Evolutionary conservation across 768 basidiomycete genomes (phyloP).

Genomic region (Rhizopogon vinicolor): DNA sequence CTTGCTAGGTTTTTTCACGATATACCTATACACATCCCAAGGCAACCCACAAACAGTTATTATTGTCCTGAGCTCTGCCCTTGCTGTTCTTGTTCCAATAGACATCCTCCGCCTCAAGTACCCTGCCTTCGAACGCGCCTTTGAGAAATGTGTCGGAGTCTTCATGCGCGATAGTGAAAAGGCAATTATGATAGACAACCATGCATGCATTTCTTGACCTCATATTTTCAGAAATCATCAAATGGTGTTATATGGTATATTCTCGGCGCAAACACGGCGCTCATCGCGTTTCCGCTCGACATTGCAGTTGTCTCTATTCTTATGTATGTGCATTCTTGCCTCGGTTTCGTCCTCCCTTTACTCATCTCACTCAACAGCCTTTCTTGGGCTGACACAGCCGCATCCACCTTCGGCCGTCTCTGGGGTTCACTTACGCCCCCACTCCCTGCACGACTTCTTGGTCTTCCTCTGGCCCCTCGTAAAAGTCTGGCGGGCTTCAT

Average conservation of each 20-base stretch:
- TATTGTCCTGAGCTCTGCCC: slow-evolving; percentile 55
- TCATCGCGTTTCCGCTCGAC: slow-evolving; percentile 76
- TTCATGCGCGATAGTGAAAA: slow-evolving; percentile 90
- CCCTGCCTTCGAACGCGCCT: slow-evolving; percentile 59
- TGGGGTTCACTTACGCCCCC: slow-evolving; percentile 67
- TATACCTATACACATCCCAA: slow-evolving; percentile 50
- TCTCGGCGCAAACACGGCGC: slow-evolving; percentile 74
- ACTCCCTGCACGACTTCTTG: slow-evolving; percentile 46
- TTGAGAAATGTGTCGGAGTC: slow-evolving; percentile 70
- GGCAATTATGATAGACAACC: slow-evolving; percentile 29
- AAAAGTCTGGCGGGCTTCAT: slow-evolving; percentile 85
- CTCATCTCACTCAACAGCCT: slow-evolving; percentile 44
- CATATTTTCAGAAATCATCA: slow-evolving; percentile 44
- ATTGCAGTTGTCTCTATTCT: slow-evolving; percentile 87
- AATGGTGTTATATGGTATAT: slow-evolving; percentile 93
- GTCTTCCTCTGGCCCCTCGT: slow-evolving; percentile 69
- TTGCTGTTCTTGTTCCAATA: slow-evolving; percentile 65
- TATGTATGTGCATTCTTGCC: slow-evolving; percentile 53
- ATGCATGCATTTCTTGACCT: neutral
- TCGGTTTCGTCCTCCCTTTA: neutral
- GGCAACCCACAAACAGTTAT: slow-evolving; percentile 50
- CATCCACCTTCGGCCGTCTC: slow-evolving; percentile 87
- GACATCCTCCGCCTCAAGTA: slow-evolving; percentile 72
- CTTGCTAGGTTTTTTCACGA: slow-evolving; percentile 55
- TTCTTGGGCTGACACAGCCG: slow-evolving; percentile 94